A percentile compares a stretch with the other conserved stretches of the same genome.
Evolutionary conservation across 1,139 yeast species (phyloP).

Genomic region (Yamadazyma mexicana): DNA sequence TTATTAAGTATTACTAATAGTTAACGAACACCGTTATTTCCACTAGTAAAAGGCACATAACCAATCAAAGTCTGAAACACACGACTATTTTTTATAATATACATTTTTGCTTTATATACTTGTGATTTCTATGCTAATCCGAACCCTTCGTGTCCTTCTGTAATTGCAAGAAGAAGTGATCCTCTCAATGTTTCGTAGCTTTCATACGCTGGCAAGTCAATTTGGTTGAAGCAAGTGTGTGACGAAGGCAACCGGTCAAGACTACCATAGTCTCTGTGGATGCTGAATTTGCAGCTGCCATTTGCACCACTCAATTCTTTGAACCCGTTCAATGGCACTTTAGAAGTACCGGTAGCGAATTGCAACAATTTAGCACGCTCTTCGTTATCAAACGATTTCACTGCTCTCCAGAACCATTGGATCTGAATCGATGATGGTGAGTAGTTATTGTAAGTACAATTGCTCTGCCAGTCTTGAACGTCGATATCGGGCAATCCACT

Average conservation of each 20-base stretch:
- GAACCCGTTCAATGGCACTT: constrained; percentile 94
- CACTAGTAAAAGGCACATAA: no score
- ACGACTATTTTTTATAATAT: neutral
- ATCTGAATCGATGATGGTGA: constrained; percentile 83
- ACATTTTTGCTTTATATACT: neutral
- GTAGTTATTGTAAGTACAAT: constrained; percentile 81
- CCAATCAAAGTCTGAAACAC: no score
- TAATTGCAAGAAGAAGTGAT: constrained; percentile 77
- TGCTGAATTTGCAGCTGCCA: constrained; percentile 83
- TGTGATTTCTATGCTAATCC: constrained; percentile 57
- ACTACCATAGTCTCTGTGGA: constrained; percentile 86
- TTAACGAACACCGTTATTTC: no score
- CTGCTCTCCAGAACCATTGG: constrained; percentile 99
- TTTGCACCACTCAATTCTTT: constrained; percentile 86
- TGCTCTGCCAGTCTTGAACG: constrained; percentile 92
- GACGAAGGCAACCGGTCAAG: constrained; percentile 90
- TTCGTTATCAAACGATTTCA: constrained; percentile 88
- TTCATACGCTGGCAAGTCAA: constrained; percentile 91
- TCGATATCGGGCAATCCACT: constrained; percentile 97
- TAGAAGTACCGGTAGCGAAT: constrained; percentile 96
- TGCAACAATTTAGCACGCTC: constrained; percentile 93
- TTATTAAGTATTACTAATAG: no score
- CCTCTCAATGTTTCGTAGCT: constrained; percentile 83
- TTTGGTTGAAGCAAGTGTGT: constrained; percentile 94
- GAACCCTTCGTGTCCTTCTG: constrained; percentile 96